Evolutionary conservation across 805 yeast genomes (phyloP), one percentile per base, ranked within the genome.

Genomic region (Lipomyces kockii): DNA sequence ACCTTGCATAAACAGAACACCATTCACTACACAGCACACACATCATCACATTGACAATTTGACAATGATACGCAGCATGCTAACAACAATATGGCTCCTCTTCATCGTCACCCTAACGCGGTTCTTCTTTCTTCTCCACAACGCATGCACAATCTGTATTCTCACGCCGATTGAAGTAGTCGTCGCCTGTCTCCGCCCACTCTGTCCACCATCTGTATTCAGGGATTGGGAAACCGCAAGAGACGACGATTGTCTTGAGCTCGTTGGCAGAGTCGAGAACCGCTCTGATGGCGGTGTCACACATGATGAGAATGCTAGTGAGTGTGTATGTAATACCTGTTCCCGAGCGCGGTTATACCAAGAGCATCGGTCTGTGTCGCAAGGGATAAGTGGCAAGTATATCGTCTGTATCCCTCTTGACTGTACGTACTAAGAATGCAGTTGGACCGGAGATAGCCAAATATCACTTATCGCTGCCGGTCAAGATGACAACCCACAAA

Each of bases 181-280:
- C 20, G 27, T 68, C 32, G 56, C 70, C n/a, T 8, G 53, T n/a
- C 55, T 68, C 5, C 52, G 69, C 7, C 69, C 70, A n/a, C 55
- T 52, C 14, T 66, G 70, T 51, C 71, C 71, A 27, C 70, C 69
- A 2, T 60, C 67, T 11, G 61, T 63, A 25, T 68, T 68, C 57
- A 22, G 52, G 9, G 70, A 66, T 35, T 66, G 70, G 70, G 70
- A 68, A 25, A 39, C 14, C 27, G 61, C 54, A 29, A 46, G 12
- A 22, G 57, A 25, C 9, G 62, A 39, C 39, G 58, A 29, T 25
- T 9, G 43, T 14, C n/a, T n/a, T 12, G 56, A 35, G 49, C 29
- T 56, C 22, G 27, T 14, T 52, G 27, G 17, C 32, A 52, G n/a
- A 52, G 34, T 25, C 7, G 55, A 52, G 34, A 25, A 52, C 17